These are phyloP conservation scores for Beauveria australis DNA, from an alignment of 2,329 filamentous ascomycete genomes.

Conservation along the genomic window DNA sequence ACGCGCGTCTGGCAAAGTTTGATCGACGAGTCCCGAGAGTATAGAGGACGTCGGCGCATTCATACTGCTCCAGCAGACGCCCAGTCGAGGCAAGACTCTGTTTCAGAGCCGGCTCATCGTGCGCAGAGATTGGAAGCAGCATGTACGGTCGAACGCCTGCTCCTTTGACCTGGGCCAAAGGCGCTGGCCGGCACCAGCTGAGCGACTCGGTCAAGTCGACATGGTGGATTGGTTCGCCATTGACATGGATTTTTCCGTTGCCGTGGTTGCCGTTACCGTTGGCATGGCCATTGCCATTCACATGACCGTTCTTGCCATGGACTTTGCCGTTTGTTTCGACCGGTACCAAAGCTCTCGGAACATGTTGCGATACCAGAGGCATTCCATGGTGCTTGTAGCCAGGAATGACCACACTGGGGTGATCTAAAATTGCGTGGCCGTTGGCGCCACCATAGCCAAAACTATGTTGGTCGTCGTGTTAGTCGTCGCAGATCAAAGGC, in stretches of 20 bases:
- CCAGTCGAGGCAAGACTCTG: not conserved
- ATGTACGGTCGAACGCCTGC: not conserved
- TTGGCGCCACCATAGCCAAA: slow-evolving; percentile 5
- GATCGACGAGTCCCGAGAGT: not conserved
- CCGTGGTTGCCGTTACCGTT: not conserved
- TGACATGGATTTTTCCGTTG: not conserved
- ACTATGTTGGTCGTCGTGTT: not conserved
- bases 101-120: not conserved
- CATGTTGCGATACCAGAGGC: not conserved
- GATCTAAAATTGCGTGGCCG: not conserved
- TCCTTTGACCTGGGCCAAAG: not conserved
- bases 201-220: no score
- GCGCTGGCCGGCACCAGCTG: not conserved
- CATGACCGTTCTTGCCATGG: not conserved
- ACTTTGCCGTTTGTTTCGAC: not conserved
- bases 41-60: not conserved
- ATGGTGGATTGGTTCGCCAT: no score
- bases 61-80: not conserved
- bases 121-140: not conserved
- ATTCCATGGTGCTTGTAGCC: not conserved
- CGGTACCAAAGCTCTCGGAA: not conserved
- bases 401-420: not conserved
- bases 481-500: not conserved
- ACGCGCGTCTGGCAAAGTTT: not conserved
- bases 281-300: not conserved